These are phyloP conservation scores for Cornus controversa DNA, from an alignment of 148 eudicot species.

Conservation along the genomic window DNA sequence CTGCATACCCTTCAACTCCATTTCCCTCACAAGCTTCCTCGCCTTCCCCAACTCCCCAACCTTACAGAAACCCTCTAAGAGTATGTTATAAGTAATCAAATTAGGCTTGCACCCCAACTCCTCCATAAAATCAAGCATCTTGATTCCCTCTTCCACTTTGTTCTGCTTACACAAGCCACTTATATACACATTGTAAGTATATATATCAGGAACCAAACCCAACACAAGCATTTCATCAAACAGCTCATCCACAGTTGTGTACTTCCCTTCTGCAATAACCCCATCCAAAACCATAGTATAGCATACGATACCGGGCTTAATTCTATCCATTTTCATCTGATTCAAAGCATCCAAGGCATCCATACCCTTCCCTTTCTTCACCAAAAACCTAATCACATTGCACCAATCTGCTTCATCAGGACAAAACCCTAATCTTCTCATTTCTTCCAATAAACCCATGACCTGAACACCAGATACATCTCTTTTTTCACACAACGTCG, in stretches of 20 bases:
- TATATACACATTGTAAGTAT: slow-evolving; percentile 51
- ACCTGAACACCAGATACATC: slow-evolving; percentile 26
- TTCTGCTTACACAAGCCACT: slow-evolving; percentile 47
- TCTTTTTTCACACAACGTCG: slow-evolving; percentile 34
- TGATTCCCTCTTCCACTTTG: slow-evolving; percentile 37
- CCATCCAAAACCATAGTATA: slow-evolving; percentile 46
- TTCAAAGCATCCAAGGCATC: slow-evolving; percentile 41
- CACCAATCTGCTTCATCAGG: slow-evolving; percentile 38
- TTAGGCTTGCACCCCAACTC: slow-evolving; percentile 47
- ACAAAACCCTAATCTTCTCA: slow-evolving; percentile 38
- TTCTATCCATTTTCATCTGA: slow-evolving; percentile 46
- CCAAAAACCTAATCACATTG: slow-evolving; percentile 45
- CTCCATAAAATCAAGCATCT: slow-evolving; percentile 47
- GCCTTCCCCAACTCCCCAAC: slow-evolving; percentile 30
- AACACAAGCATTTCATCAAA: slow-evolving; percentile 58
- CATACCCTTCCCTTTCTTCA: slow-evolving; percentile 34
- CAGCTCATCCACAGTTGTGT: slow-evolving; percentile 40
- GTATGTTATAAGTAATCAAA: slow-evolving; percentile 30
- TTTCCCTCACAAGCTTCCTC: slow-evolving; percentile 29
- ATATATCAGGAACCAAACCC: slow-evolving; percentile 55
- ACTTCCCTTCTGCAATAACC: slow-evolving; percentile 30
- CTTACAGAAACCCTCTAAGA: slow-evolving; percentile 38
- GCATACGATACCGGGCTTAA: slow-evolving; percentile 43
- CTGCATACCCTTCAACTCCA: slow-evolving; percentile 30
- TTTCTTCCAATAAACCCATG: slow-evolving; percentile 33